Evolutionary conservation across 2,329 filamentous ascomycete species (phyloP).

Genomic region (Aspergillus floridensis): DNA sequence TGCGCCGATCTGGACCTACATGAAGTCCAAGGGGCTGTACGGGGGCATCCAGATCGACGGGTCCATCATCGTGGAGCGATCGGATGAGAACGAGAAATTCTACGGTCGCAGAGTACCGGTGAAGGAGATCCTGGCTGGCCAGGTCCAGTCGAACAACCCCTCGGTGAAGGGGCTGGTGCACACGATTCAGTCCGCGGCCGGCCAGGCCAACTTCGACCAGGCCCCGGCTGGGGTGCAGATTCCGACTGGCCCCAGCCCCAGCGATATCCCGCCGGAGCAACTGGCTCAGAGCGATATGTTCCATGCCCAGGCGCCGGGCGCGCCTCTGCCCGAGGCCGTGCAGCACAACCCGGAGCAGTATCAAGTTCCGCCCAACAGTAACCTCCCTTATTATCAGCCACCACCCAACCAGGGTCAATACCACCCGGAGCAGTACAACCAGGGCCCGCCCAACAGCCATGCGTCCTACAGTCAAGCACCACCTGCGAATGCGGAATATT

Average conservation of each 20-base stretch:
- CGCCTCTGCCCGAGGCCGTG: not conserved
- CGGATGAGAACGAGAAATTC: conserved; percentile 80
- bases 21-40: conserved; percentile 86
- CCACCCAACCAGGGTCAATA: not conserved
- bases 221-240: conserved; percentile 1
- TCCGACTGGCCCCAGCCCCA: conserved; percentile 9
- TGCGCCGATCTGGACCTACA: conserved; percentile 74
- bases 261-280: conserved; percentile 1
- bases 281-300: not conserved
- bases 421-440: not conserved
- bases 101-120: conserved; percentile 63
- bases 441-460: not conserved
- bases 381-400: not conserved
- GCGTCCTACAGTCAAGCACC: not conserved
- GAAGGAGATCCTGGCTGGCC: conserved; percentile 61
- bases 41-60: conserved; percentile 76
- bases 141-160: conserved; percentile 29
- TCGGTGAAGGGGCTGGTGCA: conserved; percentile 7
- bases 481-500: not conserved
- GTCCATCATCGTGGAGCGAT: conserved; percentile 77
- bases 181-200: conserved; percentile 8
- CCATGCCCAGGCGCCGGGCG: not conserved
- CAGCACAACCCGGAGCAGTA: not conserved
- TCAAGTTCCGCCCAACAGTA: not conserved
- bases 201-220: conserved; percentile 8